Base-by-base conservation (phyloP, 208 protist genomes). In the Naegleria lovaniensis region DNA sequence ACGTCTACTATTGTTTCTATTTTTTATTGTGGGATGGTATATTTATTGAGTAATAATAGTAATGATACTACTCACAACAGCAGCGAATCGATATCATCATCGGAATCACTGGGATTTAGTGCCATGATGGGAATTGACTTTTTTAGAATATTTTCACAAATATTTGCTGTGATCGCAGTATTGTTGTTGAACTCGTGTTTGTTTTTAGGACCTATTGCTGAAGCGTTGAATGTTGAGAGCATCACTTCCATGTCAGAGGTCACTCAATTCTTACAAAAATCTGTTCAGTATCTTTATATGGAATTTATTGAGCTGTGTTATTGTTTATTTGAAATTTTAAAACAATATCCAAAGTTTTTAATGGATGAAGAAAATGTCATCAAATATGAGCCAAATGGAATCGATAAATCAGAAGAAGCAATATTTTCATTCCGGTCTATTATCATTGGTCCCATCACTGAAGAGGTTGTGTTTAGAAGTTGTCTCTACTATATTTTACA, bases 381-480 rank as follows among this genome's bases (percentile, higher is more conserved):
- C 22, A 48, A 48, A 48, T 48, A 48, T 48, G 43, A 48, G 43
- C 1, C 5, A 48, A 7, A 7, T 48, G 43, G 43, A 48, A 9
- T 48, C 7, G 43, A 48, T 48, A 15, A 67, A 29, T 40, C 51
- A 58, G 39, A 48, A n/a, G 25, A 88, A 38, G 22, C 41, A 41
- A 19, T 84, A 19, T 41, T 84, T 15, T 84, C 33, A 16, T 22
- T 88, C 36, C 6, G 84, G 3, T 36, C 39, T 58, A n/a, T 58
- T 36, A 13, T 88, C 3, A 33, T 88, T 16, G 84, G 84, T 48
- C 84, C 84, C 7, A 11, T 88, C 5, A 88, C 41, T 38, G 84
- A 88, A 15, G 84, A 88, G 38, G 6, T 88, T 88, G 84, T 88
- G 0, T 88, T 88, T 16, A 25, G 84, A 48, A 88, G 41, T 88